Evolutionary conservation across 306 rosid species (phyloP).

Genomic region (Gleditsia sinensis): DNA sequence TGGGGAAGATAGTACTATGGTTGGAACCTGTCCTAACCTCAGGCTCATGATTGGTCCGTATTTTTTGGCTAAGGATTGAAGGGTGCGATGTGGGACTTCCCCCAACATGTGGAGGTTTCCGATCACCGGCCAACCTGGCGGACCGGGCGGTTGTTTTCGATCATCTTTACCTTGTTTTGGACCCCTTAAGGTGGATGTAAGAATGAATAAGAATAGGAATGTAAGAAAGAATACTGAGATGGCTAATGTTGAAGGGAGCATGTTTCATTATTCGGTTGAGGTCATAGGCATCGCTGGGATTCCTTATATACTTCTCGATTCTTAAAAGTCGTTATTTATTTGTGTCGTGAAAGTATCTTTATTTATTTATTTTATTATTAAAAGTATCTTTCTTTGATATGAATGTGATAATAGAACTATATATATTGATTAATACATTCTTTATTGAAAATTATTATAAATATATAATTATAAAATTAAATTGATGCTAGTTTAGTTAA

Average conservation of each 20-base stretch:
- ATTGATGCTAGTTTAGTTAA: no score
- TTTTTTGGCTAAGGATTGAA: not conserved
- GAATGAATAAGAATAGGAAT: not conserved
- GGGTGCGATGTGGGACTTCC: conserved; percentile 9
- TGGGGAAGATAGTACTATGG: not conserved
- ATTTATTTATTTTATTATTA: no score
- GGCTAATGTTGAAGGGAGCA: not conserved
- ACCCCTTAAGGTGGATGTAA: not conserved
- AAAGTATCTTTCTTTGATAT: no score
- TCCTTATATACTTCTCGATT: no score
- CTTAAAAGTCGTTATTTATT: no score
- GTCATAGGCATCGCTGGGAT: no score
- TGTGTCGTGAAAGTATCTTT: no score
- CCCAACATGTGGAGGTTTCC: conserved; percentile 1
- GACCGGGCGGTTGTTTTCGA: not conserved
- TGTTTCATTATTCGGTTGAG: not conserved
- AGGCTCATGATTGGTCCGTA: conserved; percentile 15
- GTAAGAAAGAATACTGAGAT: not conserved
- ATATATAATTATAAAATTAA: no score
- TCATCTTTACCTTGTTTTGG: not conserved
- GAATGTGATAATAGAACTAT: no score
- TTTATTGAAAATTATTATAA: no score
- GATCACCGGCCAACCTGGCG: not conserved
- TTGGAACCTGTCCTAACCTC: not conserved
- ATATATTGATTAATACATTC: no score